Percentiles rank a stretch among this genome's conserved stretches.
Evolutionary conservation across 148 eudicot species (phyloP).

Genomic region (Rhododendron simsii): DNA sequence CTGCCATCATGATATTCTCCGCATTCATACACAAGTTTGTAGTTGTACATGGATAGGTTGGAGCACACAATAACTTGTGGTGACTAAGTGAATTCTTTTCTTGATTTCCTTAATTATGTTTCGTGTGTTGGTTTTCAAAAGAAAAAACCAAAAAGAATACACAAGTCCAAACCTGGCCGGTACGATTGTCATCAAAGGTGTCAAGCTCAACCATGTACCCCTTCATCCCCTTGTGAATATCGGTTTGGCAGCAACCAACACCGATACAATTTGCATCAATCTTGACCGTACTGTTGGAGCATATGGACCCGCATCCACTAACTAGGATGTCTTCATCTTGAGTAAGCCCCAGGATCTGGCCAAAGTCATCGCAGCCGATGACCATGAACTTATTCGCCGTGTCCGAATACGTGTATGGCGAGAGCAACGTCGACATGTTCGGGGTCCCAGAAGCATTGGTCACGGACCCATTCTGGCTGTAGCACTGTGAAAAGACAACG

Average conservation of each 20-base stretch:
- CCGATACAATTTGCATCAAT: constrained; percentile 22
- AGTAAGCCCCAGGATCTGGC: neutral
- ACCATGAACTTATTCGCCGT: constrained; percentile 30
- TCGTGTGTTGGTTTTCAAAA: no score
- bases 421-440: accelerated
- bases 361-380: constrained; percentile 39
- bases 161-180: no score
- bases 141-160: no score
- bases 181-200: accelerated
- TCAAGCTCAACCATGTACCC: accelerated
- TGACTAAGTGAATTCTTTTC: no score
- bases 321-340: neutral
- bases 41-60: no score
- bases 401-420: constrained; percentile 19
- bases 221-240: neutral
- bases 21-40: no score
- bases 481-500: constrained; percentile 13
- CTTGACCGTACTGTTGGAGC: constrained; percentile 6
- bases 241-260: constrained; percentile 33
- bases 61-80: no score
- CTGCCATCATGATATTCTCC: no score
- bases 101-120: no score
- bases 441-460: neutral
- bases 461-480: neutral
- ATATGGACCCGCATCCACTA: constrained; percentile 18